Percentiles rank a stretch among this genome's conserved stretches.
Evolutionary conservation across 208 protist species (phyloP).

Genomic region (Leishmania braziliensis): DNA sequence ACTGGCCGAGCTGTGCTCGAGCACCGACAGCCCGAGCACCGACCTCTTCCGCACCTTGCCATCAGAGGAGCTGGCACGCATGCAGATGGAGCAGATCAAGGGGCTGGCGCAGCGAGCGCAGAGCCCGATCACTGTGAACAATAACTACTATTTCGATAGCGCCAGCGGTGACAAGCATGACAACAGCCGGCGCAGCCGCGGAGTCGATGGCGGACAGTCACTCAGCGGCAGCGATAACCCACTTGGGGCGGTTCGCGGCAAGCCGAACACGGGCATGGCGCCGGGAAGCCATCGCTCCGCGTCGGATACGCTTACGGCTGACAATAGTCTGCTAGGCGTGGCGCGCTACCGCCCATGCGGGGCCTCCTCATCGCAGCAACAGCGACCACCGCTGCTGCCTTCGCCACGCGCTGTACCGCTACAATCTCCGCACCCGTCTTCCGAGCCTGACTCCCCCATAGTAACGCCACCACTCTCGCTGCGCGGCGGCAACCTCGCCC

Average conservation of each 20-base stretch:
- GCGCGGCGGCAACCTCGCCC: conserved; percentile 17
- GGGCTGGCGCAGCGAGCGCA: conserved; percentile 26
- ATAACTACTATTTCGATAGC: conserved; percentile 59
- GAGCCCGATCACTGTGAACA: conserved; percentile 54
- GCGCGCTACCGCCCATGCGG: conserved; percentile 9
- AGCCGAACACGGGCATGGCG: background rate
- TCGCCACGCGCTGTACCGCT: conserved; percentile 18
- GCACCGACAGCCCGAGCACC: conserved; percentile 38
- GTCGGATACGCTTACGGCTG: conserved; percentile 13
- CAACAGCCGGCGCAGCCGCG: conserved; percentile 6
- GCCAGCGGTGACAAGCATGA: background rate
- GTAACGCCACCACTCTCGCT: conserved; percentile 25
- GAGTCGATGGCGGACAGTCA: background rate
- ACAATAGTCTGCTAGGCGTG: conserved; percentile 4
- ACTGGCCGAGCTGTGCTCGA: conserved; percentile 55
- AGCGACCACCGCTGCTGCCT: conserved; percentile 13
- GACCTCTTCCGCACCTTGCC: conserved; percentile 42
- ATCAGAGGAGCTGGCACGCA: conserved; percentile 46
- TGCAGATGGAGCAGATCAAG: conserved; percentile 35
- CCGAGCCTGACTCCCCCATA: conserved; percentile 32
- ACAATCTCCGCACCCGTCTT: conserved; percentile 36
- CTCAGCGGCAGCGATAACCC: conserved; percentile 17
- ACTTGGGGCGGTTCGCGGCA: background rate
- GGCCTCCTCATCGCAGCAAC: conserved; percentile 10
- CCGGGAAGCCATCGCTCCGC: conserved; percentile 5